These are phyloP conservation scores for Podospora conica DNA, from an alignment of 495 filamentous ascomycete species.

Conservation along the genomic window DNA sequence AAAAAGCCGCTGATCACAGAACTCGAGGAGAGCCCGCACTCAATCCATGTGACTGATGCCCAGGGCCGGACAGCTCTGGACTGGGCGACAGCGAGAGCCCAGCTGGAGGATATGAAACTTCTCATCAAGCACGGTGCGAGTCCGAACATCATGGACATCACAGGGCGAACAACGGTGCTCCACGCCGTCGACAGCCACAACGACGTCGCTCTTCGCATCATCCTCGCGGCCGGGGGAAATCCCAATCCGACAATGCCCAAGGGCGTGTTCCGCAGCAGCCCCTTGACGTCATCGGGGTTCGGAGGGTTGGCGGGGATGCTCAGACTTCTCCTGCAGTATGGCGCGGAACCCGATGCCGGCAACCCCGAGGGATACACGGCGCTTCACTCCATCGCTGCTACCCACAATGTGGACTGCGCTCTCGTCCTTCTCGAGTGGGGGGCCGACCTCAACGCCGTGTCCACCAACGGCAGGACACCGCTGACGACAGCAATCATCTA, in stretches of 20 bases:
- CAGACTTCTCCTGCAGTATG: background rate
- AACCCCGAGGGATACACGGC: background rate
- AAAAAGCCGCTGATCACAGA: background rate
- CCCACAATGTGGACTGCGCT: background rate
- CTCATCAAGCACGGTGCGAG: background rate
- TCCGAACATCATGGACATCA: background rate
- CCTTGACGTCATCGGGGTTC: background rate
- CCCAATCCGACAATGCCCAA: background rate
- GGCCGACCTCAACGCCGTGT: background rate
- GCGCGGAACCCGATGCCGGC: background rate
- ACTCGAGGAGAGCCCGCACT: background rate
- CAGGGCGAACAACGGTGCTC: background rate
- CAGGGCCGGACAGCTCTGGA: background rate
- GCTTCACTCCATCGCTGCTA: background rate
- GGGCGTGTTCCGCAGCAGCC: background rate
- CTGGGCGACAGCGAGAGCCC: background rate
- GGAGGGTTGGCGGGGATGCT: background rate
- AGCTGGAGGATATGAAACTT: background rate
- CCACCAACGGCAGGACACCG: background rate
- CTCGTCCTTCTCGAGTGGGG: background rate
- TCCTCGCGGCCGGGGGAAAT: background rate
- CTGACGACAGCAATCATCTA: background rate
- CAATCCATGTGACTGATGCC: background rate
- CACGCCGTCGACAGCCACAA: background rate
- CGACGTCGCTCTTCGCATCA: background rate